A percentile compares a stretch with the other conserved stretches of the same genome.
Evolutionary conservation across 805 yeast genomes (phyloP).

Genomic region (Schwanniomyces pseudopolymorphus): DNA sequence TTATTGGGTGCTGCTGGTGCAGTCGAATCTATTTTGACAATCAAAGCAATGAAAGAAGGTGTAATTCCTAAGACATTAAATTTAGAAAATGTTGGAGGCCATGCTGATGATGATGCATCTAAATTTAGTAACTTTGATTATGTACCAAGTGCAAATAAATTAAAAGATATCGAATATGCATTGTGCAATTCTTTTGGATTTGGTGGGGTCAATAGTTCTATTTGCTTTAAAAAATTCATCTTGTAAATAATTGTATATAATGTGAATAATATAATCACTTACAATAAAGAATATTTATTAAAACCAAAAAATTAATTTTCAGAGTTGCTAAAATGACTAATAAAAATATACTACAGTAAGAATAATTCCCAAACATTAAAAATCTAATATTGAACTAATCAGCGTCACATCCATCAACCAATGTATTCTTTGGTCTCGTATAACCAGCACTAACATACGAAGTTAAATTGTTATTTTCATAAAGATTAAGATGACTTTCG

Average conservation of each 20-base stretch:
- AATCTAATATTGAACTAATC: not conserved
- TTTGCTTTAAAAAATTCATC: slow-evolving; percentile 45
- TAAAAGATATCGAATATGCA: slow-evolving; percentile 52
- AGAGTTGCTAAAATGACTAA: not conserved
- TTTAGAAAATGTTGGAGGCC: slow-evolving; percentile 52
- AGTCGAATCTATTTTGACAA: slow-evolving; percentile 81
- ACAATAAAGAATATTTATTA: not conserved
- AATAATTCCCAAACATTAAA: not conserved
- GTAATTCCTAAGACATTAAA: slow-evolving; percentile 81
- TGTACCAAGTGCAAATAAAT: slow-evolving; percentile 48
- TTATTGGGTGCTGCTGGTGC: slow-evolving; percentile 95
- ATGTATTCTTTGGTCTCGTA: slow-evolving; percentile 36
- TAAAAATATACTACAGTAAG: not conserved
- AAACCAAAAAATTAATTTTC: not conserved
- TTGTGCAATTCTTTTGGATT: slow-evolving; percentile 92
- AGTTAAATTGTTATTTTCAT: slow-evolving; percentile 67
- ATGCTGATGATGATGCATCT: slow-evolving; percentile 41
- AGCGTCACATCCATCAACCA: slow-evolving; percentile 19
- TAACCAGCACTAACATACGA: slow-evolving; percentile 77
- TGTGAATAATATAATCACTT: not conserved
- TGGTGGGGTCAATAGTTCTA: slow-evolving; percentile 91
- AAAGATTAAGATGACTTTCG: slow-evolving; percentile 64
- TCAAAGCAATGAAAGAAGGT: slow-evolving; percentile 58
- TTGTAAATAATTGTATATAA: not conserved
- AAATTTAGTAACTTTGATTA: slow-evolving; percentile 55